phyloP scores from a whole-genome alignment of 345 rosid genomes.

The Citrus glauca region DNA sequence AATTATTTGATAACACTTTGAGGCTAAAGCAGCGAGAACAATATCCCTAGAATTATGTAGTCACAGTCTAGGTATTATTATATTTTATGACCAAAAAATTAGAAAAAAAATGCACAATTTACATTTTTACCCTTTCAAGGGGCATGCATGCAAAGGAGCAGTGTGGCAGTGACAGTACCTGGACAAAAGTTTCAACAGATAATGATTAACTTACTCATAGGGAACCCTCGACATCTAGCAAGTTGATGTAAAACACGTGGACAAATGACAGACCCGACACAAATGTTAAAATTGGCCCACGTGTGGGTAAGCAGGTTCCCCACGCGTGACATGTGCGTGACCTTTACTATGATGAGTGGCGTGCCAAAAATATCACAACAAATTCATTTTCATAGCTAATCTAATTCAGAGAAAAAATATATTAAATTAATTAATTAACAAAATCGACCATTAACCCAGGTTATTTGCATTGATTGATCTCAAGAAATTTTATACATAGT shows the following conservation, averaged over 20 bases:
- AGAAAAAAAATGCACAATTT: neutral
- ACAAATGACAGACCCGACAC: constrained; percentile 11
- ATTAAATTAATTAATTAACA: too few relatives aligned
- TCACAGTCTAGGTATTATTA: neutral
- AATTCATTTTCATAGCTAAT: too few relatives aligned
- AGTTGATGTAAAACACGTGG: constrained; percentile 28
- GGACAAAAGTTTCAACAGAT: neutral
- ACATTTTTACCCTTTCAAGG: neutral
- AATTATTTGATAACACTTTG: too few relatives aligned
- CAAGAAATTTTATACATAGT: too few relatives aligned
- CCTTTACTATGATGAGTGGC: neutral
- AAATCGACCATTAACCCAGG: too few relatives aligned
- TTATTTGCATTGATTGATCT: too few relatives aligned
- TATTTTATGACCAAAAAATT: neutral
- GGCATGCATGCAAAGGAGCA: neutral
- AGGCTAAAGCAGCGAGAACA: too few relatives aligned
- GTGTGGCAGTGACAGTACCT: neutral
- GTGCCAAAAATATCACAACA: neutral
- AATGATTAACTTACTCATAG: constrained; percentile 10
- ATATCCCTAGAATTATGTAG: too few relatives aligned
- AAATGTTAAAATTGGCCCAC: constrained; percentile 23
- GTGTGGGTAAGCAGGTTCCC: constrained; percentile 25
- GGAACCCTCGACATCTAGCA: neutral
- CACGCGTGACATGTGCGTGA: constrained; percentile 36
- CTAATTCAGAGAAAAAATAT: too few relatives aligned